These are phyloP conservation scores for Sphagnum contortum DNA, from an alignment of 225 moss, liverwort and hornwort species.

Conservation along the genomic window DNA sequence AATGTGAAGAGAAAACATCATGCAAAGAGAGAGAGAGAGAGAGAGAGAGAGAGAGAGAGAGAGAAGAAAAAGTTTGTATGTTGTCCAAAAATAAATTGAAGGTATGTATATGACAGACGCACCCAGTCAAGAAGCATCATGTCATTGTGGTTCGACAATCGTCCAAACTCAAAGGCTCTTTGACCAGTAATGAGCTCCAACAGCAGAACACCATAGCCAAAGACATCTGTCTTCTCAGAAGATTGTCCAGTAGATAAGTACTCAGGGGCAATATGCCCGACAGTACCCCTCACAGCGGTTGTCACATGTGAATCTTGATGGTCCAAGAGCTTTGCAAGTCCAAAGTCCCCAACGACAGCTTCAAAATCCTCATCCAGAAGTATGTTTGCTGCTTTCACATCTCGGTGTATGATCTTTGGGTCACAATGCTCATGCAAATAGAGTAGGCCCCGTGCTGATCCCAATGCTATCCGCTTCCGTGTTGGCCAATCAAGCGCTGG, in stretches of 20 bases:
- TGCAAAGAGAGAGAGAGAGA: too few relatives aligned
- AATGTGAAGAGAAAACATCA: too few relatives aligned
- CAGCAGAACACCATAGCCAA: constrained; percentile 8
- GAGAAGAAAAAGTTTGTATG: too few relatives aligned
- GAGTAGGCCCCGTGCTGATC: too few relatives aligned
- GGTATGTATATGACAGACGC: too few relatives aligned
- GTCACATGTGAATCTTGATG: constrained; percentile 6
- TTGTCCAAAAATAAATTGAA: too few relatives aligned
- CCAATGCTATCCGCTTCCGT: too few relatives aligned
- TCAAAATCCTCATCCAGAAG: constrained; percentile 2
- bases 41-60: too few relatives aligned
- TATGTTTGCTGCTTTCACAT: not conserved
- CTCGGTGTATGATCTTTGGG: too few relatives aligned
- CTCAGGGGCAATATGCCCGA: constrained; percentile 4
- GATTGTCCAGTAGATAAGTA: constrained; percentile 5
- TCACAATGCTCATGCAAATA: too few relatives aligned
- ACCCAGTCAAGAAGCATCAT: constrained; percentile 8
- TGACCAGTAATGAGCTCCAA: constrained; percentile 10
- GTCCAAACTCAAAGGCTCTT: constrained; percentile 6
- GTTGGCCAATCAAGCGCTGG: too few relatives aligned
- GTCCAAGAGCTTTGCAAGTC: constrained; percentile 6
- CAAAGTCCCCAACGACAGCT: constrained; percentile 7
- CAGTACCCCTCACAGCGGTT: constrained; percentile 5
- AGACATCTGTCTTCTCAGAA: constrained; percentile 9
- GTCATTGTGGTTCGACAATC: constrained; percentile 3